These are phyloP conservation scores for Gentiana straminea DNA, from an alignment of 257 asterid genomes.

Conservation along the genomic window DNA sequence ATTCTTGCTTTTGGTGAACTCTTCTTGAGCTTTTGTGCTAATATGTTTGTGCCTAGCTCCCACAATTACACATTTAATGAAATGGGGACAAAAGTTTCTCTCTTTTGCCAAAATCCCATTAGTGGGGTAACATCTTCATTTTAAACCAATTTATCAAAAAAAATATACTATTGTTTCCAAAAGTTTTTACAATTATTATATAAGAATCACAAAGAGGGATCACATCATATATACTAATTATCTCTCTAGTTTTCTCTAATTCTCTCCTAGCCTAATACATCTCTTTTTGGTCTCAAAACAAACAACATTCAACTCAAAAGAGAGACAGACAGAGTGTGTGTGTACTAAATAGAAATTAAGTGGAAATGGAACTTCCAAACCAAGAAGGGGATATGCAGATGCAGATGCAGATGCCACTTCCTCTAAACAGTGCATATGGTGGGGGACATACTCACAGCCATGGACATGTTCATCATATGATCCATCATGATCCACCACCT, in stretches of 20 bases:
- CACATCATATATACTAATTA: conserved; percentile 16
- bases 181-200: conserved; percentile 24
- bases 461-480: conserved; percentile 32
- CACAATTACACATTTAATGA: not conserved
- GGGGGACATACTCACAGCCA: conserved; percentile 29
- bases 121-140: conserved; percentile 2
- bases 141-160: conserved; percentile 8
- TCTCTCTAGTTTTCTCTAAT: conserved; percentile 15
- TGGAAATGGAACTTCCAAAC: conserved; percentile 20
- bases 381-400: conserved; percentile 22
- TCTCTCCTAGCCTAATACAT: conserved; percentile 16
- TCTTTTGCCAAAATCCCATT: not conserved
- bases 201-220: not conserved
- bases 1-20: too few species aligned
- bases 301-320: conserved; percentile 19
- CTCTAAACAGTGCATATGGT: conserved; percentile 59
- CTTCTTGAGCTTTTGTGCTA: not conserved
- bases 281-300: conserved; percentile 53
- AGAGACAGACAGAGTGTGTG: not conserved
- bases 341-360: not conserved
- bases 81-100: conserved; percentile 4
- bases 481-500: conserved; percentile 34
- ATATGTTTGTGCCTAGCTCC: not conserved
- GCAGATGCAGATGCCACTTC: conserved; percentile 38
- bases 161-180: conserved; percentile 16